Evolutionary conservation across 2,329 filamentous ascomycete species (phyloP).

Genomic region (Pezicula neosporulosa): DNA sequence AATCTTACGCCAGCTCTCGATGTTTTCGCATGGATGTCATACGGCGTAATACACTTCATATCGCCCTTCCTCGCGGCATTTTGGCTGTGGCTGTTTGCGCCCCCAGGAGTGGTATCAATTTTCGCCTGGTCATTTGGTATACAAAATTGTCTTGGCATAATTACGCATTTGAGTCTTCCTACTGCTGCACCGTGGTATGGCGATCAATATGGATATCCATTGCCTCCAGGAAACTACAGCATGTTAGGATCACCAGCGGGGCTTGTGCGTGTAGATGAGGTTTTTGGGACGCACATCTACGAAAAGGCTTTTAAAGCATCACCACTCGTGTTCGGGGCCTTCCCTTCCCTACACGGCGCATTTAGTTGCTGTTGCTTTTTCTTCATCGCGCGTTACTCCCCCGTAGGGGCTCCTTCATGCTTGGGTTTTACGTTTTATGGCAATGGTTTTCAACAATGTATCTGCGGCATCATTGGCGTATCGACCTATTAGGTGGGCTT

Average conservation of each 20-base stretch:
- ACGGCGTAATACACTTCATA: constrained; percentile 85
- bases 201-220: constrained; percentile 69
- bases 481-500: constrained; percentile 83
- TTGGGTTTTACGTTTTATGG: constrained; percentile 72
- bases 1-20: constrained; percentile 33
- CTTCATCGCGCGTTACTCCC: constrained; percentile 44
- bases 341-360: constrained; percentile 88
- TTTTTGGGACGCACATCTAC: constrained; percentile 87
- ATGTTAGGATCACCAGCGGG: constrained; percentile 87
- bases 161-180: constrained; percentile 83
- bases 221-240: constrained; percentile 86
- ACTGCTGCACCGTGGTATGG: constrained; percentile 97
- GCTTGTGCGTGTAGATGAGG: constrained; percentile 78
- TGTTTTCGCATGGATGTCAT: constrained; percentile 73
- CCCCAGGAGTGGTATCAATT: constrained; percentile 77
- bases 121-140: constrained; percentile 87
- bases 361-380: constrained; percentile 94
- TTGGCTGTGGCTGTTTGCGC: constrained; percentile 82
- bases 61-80: constrained; percentile 74
- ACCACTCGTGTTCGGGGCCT: constrained; percentile 87
- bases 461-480: constrained; percentile 89
- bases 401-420: constrained; percentile 66
- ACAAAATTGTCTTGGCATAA: constrained; percentile 83
- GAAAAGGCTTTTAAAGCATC: constrained; percentile 87
- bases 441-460: constrained; percentile 99